Evolutionary conservation across 2,329 filamentous ascomycete genomes (phyloP).

Genomic region (Thelonectria rubi): DNA sequence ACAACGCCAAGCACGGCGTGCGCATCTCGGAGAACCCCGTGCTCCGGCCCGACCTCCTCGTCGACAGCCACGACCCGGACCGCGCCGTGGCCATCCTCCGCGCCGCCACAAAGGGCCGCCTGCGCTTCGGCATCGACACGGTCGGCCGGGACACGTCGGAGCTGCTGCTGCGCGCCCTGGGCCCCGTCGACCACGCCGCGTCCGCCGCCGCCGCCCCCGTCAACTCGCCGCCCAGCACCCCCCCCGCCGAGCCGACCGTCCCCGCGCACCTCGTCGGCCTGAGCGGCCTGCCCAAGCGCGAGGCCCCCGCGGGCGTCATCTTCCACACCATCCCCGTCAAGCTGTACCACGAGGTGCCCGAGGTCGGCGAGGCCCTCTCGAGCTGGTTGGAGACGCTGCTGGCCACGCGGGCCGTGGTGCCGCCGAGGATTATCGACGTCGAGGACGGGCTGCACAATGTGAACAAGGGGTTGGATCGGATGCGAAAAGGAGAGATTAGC

Average conservation of each 20-base stretch:
- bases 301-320: constrained; percentile 53
- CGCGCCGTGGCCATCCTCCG: constrained; percentile 73
- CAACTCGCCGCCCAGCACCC: constrained; percentile 51
- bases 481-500: constrained; percentile 72
- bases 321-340: constrained; percentile 79
- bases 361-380: constrained; percentile 69
- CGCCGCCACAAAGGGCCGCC: constrained; percentile 62
- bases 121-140: constrained; percentile 76
- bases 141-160: constrained; percentile 70
- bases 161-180: constrained; percentile 55
- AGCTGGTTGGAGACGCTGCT: constrained; percentile 75
- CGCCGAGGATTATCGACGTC: constrained; percentile 72
- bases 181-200: constrained; percentile 53
- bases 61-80: constrained; percentile 72
- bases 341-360: constrained; percentile 73
- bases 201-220: constrained; percentile 39
- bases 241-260: constrained; percentile 40
- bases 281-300: constrained; percentile 70
- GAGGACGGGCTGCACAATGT: constrained; percentile 71
- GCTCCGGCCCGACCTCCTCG: constrained; percentile 67
- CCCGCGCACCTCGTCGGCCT: constrained; percentile 71
- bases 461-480: constrained; percentile 72
- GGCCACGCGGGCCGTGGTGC: constrained; percentile 58
- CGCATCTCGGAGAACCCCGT: constrained; percentile 58
- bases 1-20: constrained; percentile 71